Base-by-base conservation (phyloP, 2,329 filamentous ascomycete genomes). In the Microcyclospora pomicola region DNA sequence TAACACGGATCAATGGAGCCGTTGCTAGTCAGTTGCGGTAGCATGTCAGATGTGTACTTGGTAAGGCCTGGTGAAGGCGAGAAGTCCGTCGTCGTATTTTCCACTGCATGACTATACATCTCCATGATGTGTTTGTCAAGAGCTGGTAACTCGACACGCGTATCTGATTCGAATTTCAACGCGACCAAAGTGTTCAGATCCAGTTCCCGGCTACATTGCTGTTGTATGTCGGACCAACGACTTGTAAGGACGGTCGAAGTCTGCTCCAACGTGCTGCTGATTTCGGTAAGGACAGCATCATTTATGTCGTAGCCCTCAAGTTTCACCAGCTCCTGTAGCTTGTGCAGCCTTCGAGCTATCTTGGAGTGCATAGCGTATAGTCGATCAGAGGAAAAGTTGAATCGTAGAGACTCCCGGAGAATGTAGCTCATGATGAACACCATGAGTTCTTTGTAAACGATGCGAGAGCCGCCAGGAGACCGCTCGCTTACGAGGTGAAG, bases 361-460 rank as follows among this genome's bases (percentile, higher is more conserved):
- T 57, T 57, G 14, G 40, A 39, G 10, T 41, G 47, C 41, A 55
- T 47, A 19, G 40, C 16, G 31, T 50, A 48, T 2, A 46, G 31
- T 9, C 44, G 9, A 5, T 46, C 42, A 15, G 30, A 29, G 6
- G 36, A 15, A 19, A 46, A 19, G n/a, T 11, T 10, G 5, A 9
- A 9, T 29, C 12, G 15, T 16, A 10, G 12, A 13, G 34, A n/a
- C 13, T 10, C 12, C 11, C 33, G 31, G 4, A 15, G 71, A 65
- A 42, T 66, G 68, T 1, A 78, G 54, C 49, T 78, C 80, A 27
- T 66, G 55, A 34, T 62, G 64, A 5, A 77, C 47, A 12, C 60
- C 37, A 51, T 48, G 34, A 47, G 14, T 4, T 42, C 27, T 33
- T 54, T 54, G 47, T 52, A 53, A 13, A 46, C 24, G 2, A 15